These are phyloP conservation scores for Eutypa lata DNA, from an alignment of 2,329 filamentous ascomycete species.

Conservation along the genomic window DNA sequence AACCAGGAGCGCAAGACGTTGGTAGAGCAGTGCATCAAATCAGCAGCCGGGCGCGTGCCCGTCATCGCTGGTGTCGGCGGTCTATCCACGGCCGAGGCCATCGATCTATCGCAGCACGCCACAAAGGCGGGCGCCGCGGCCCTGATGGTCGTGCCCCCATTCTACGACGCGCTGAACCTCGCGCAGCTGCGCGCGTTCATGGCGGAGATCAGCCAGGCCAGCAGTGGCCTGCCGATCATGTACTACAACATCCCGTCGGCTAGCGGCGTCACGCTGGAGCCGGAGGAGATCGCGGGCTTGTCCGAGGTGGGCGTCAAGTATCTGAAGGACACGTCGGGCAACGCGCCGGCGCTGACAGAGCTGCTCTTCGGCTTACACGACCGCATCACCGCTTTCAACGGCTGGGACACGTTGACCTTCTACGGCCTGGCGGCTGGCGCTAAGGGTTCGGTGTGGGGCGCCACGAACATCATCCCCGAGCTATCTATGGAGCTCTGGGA, in stretches of 20 bases:
- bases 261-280: slow-evolving; percentile 38
- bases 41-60: slow-evolving; percentile 36
- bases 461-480: slow-evolving; percentile 48
- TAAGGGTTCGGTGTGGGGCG: slow-evolving; percentile 48
- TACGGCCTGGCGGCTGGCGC: slow-evolving; percentile 48
- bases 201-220: slow-evolving; percentile 36
- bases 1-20: slow-evolving; percentile 43
- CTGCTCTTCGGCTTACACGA: slow-evolving; percentile 38
- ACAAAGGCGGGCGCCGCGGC: slow-evolving; percentile 36
- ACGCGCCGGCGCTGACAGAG: slow-evolving; percentile 47
- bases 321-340: slow-evolving; percentile 50
- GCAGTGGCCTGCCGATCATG: slow-evolving; percentile 39
- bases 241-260: slow-evolving; percentile 52
- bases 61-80: slow-evolving; percentile 43
- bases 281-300: slow-evolving; percentile 40
- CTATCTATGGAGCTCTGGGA: slow-evolving; percentile 45
- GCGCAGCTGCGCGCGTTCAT: slow-evolving; percentile 37
- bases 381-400: slow-evolving; percentile 46
- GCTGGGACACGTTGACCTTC: slow-evolving; percentile 52
- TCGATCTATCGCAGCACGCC: slow-evolving; percentile 40
- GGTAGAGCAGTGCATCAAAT: slow-evolving; percentile 34
- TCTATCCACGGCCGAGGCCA: slow-evolving; percentile 35
- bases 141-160: slow-evolving; percentile 48
- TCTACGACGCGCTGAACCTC: slow-evolving; percentile 42
- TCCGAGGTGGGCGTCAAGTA: slow-evolving; percentile 45